Percentiles rank a stretch among this genome's conserved stretches.
phyloP scores from a whole-genome alignment of 495 filamentous ascomycete species.

The Immersiella caudata region DNA sequence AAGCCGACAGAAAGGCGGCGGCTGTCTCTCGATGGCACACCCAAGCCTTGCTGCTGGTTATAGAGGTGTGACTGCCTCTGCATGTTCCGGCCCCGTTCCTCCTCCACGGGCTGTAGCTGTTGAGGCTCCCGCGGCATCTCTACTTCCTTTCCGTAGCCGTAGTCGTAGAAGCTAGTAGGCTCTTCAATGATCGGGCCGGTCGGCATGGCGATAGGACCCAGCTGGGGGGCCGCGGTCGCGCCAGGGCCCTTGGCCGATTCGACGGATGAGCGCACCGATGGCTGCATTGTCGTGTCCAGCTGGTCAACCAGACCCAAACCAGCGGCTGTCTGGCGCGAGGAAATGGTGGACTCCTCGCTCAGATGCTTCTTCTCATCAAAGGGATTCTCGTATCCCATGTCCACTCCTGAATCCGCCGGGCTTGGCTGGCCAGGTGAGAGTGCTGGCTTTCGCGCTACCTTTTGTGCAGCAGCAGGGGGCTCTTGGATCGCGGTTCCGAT shows the following conservation, averaged over 20 bases:
- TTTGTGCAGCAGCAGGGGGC: constrained; percentile 40
- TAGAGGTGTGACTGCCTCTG: constrained; percentile 43
- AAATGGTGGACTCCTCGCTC: constrained; percentile 23
- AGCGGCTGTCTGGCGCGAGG: constrained; percentile 19
- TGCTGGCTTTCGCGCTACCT: constrained; percentile 26
- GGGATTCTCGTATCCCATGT: constrained; percentile 29
- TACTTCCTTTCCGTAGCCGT: constrained; percentile 26
- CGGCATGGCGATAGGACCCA: constrained; percentile 9
- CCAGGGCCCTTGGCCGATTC: constrained; percentile 22
- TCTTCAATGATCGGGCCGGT: constrained; percentile 30
- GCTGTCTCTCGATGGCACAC: constrained; percentile 64
- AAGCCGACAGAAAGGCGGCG: constrained; percentile 83
- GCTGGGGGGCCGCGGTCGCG: constrained; percentile 18
- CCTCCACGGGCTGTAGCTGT: constrained; percentile 26
- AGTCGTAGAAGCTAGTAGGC: constrained; percentile 36
- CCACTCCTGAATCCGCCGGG: constrained; percentile 33
- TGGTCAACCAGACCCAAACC: constrained; percentile 30
- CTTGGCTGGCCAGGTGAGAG: constrained; percentile 30
- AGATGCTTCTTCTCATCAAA: constrained; percentile 25
- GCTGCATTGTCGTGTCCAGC: constrained; percentile 23
- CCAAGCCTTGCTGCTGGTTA: constrained; percentile 44
- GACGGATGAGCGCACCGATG: constrained; percentile 27
- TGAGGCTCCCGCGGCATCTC: constrained; percentile 18
- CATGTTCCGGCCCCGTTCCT: constrained; percentile 38
- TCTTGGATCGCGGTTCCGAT: constrained; percentile 38